Conservation (phyloP, 257 asterid genomes). For the Vinca minor region DNA sequence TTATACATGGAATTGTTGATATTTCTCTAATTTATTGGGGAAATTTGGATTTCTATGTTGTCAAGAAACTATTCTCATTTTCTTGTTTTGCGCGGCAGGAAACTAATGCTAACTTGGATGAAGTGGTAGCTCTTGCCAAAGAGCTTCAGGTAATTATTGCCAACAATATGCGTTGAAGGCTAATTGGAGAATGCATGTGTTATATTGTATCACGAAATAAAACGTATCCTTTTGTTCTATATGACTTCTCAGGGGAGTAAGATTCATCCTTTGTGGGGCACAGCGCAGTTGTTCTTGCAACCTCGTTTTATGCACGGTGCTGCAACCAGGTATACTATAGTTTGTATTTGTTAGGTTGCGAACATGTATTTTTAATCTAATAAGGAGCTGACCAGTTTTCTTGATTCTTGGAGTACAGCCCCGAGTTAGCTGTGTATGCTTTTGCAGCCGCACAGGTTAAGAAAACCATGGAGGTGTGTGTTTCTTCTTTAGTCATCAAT, state of each 20-base stretch:
- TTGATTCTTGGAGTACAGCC: constrained; percentile 35
- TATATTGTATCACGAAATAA: not conserved
- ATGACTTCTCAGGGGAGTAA: constrained; percentile 45
- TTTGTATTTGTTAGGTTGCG: not conserved
- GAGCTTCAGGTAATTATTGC: constrained; percentile 79
- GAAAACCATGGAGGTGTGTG: constrained; percentile 83
- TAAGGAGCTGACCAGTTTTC: constrained; percentile 5
- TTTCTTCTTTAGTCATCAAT: constrained; percentile 5
- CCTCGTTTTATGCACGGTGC: constrained; percentile 98
- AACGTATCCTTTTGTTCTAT: not conserved
- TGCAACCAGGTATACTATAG: constrained; percentile 66
- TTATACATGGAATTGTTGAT: too few relatives aligned
- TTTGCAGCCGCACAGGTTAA: constrained; percentile 92
- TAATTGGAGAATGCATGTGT: not conserved
- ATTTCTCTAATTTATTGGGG: too few relatives aligned
- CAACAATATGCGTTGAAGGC: not conserved
- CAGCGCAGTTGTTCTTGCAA: constrained; percentile 82
- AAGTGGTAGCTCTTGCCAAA: constrained; percentile 87
- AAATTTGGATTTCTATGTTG: not conserved
- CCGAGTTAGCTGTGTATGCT: constrained; percentile 70
- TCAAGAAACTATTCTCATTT: too few relatives aligned
- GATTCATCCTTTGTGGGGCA: constrained; percentile 90
- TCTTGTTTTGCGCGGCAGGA: constrained; percentile 39
- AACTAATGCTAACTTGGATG: constrained; percentile 89
- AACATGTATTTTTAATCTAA: not conserved